Evolutionary conservation across 768 basidiomycete species (phyloP), one percentile per base, ranked within the genome.

Genomic region (Russula dissimulans): DNA sequence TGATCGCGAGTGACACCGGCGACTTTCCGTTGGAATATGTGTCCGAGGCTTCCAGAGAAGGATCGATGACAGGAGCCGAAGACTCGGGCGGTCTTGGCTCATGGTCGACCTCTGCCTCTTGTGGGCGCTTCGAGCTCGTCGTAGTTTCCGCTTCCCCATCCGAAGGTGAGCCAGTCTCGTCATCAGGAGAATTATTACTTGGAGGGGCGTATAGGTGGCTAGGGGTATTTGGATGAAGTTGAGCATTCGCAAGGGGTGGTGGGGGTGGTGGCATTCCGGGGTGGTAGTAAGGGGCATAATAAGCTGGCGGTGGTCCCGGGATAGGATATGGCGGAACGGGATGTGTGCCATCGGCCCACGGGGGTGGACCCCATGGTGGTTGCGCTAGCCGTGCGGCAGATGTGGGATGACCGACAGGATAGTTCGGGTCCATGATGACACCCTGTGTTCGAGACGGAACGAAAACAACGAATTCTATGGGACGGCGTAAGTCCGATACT

Each of bases 401-500:
- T 5, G 81, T 83, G 26, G 83, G 83, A 44, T 80, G 74, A 32
- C 72, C 76, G 38, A 78, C 70, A 5, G 68, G 71, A 68, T 75
- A 80, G 61, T 76, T 75, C 59, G 71, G 72, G 44, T 80, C 76
- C 57, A 77, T 67, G 22, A 76, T 68, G 59, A 78, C 67, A n/a
- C 73, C 73, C 9, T 74, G 74, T 29, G 76, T 73, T 15, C 69
- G 63, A 2, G 64, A 66, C 29, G 68, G 67, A 42, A 69, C 64
- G 18, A 59, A 60, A 45, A 61, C 49, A 26, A 56, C 49, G 42
- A 62, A 63, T 14, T 56, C 58, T 58, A 56, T 26, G 31, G 32
- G 10, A 45, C 1, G 12, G 26, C 42, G 26, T 60, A 57, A 61
- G 57, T 52, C 46, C 42, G 26, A 14, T 53, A 39, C 36, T 18